A percentile compares a stretch with the other conserved stretches of the same genome.
phyloP scores from a whole-genome alignment of 768 basidiomycete genomes.

The Phlebiopsis flavidoalba region DNA sequence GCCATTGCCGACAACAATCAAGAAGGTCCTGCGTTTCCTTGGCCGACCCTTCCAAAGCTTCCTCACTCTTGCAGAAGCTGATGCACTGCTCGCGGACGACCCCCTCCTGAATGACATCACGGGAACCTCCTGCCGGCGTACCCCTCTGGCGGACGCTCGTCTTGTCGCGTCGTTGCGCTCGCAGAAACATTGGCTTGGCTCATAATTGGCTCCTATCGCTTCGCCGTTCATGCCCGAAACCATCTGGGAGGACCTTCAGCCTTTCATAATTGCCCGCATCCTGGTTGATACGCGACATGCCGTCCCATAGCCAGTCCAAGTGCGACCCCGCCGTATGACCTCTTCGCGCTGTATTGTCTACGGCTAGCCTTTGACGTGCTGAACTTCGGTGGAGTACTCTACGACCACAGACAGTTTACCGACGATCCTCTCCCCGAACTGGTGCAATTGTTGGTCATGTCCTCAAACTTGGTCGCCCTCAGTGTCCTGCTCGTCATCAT shows the following conservation, averaged over 20 bases:
- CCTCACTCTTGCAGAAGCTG: conserved; percentile 24
- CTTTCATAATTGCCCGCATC: conserved; percentile 45
- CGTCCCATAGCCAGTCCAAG: conserved; percentile 49
- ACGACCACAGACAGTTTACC: conserved; percentile 41
- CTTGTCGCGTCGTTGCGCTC: conserved; percentile 53
- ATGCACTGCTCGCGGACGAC: conserved; percentile 15
- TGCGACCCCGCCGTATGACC: conserved; percentile 56
- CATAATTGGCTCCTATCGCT: conserved; percentile 47
- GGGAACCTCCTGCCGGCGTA: conserved; percentile 13
- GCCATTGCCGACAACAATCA: conserved; percentile 15
- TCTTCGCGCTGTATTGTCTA: conserved; percentile 52
- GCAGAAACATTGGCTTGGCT: conserved; percentile 55
- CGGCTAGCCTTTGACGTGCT: conserved; percentile 43
- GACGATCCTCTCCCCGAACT: conserved; percentile 34
- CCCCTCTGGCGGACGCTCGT: conserved; percentile 59
- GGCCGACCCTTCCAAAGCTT: conserved; percentile 18
- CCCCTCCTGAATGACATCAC: conserved; percentile 1
- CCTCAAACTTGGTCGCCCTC: conserved; percentile 42
- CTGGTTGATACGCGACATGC: conserved; percentile 64
- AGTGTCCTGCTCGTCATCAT: conserved; percentile 40
- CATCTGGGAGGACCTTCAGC: conserved; percentile 31
- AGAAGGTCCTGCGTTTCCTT: conserved; percentile 2
- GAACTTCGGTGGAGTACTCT: conserved; percentile 49
- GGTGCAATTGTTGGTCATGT: conserved; percentile 21
- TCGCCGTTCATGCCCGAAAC: conserved; percentile 30